Evolutionary conservation across 2,329 filamentous ascomycete species (phyloP), one percentile per base, ranked within the genome.

Genomic region (Rhytidhysteron rufulum): DNA sequence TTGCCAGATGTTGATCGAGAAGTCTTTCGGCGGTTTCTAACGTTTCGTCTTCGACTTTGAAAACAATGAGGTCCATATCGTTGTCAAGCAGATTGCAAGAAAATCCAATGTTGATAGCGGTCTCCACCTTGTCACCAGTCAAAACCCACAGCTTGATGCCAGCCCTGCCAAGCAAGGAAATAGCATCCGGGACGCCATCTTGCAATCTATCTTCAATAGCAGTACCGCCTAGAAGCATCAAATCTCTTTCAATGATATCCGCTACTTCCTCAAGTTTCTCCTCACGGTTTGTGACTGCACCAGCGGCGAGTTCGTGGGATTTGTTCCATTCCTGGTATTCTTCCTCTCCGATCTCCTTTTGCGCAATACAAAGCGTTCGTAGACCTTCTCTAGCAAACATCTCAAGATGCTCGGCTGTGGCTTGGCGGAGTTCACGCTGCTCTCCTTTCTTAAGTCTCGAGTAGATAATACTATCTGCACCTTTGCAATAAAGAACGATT

Each of bases 131-230:
- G 75, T 98, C 93, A 48, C 94, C 93, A 13, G 93, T 98, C 49
- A 98, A 72, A 39, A 98, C 93, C 93, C 93, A 98, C 6, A 98
- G 79, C 68, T 98, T 98, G 68, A 98, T 96, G 63, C 94, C 94
- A 39, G 93, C 93, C 57, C 89, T 82, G 21, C 85, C 91, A 38
- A 98, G 81, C 32, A 98, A 72, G 37, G 85, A 86, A 55, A 98
- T 98, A 0, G 93, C 91, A 60, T 97, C 93, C 5, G 93, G 93
- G 3, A 98, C 93, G 43, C 91, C 93, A 54, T 98, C 93, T 68
- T 98, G 93, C 20, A 98, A 76, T 53, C 90, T 83, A 73, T 98
- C 93, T 67, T 98, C 93, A 51, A 98, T 98, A 31, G 93, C 93
- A 15, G 93, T 98, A 33, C 93, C 93, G 45, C 93, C 93, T 17